Conservation (phyloP, 1,284 basidiomycete genomes). For the Boletus smithii region DNA sequence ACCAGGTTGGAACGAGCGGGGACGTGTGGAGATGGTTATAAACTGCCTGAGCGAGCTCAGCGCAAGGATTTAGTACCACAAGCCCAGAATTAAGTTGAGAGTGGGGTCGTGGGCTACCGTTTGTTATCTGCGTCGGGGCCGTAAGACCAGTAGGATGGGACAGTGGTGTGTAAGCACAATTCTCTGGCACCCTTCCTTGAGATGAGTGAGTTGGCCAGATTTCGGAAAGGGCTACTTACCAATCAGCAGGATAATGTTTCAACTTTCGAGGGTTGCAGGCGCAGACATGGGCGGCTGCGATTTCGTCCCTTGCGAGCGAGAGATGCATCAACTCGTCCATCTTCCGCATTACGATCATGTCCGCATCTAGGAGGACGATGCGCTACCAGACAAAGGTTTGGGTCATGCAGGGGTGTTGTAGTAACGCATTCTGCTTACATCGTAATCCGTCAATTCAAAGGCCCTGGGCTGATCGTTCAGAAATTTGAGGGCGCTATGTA, state of each 20-base stretch:
- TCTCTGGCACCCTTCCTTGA: slow-evolving; percentile 72
- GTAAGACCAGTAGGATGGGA: slow-evolving; percentile 48
- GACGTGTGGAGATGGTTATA: slow-evolving; percentile 64
- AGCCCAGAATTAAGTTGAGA: slow-evolving; percentile 85
- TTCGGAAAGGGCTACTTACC: slow-evolving; percentile 49
- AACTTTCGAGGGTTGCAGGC: slow-evolving; percentile 90
- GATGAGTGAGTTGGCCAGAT: slow-evolving; percentile 1
- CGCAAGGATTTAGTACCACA: slow-evolving; percentile 82
- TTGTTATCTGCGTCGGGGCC: slow-evolving; percentile 45
- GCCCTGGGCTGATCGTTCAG: slow-evolving; percentile 44
- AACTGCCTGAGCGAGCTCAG: slow-evolving; percentile 49
- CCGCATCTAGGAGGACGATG: slow-evolving; percentile 82
- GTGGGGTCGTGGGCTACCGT: slow-evolving; percentile 65
- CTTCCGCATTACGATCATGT: slow-evolving; percentile 84
- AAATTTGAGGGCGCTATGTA: neutral
- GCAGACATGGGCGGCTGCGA: slow-evolving; percentile 87
- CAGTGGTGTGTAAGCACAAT: slow-evolving; percentile 80
- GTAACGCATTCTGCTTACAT: slow-evolving; percentile 45
- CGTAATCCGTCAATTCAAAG: slow-evolving; percentile 74
- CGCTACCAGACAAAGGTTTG: slow-evolving; percentile 44
- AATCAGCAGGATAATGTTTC: slow-evolving; percentile 83
- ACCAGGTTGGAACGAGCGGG: slow-evolving; percentile 65
- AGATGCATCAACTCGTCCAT: slow-evolving; percentile 92
- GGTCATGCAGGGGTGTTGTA: neutral
- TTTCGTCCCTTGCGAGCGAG: slow-evolving; percentile 63